phyloP scores from a whole-genome alignment of 352 stramenopile species.

The Albugo candida region DNA sequence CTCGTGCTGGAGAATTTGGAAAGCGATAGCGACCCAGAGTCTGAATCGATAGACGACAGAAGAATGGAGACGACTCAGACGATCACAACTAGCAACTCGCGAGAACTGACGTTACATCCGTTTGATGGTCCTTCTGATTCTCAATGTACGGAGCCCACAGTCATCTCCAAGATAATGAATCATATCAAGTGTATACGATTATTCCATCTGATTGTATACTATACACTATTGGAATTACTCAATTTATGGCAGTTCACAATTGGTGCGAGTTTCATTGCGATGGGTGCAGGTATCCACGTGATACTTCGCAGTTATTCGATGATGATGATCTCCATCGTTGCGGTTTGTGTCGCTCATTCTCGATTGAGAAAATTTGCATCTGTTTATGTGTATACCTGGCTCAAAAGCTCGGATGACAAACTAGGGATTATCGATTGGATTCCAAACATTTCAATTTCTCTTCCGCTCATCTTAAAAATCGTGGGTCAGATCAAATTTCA shows the following conservation, averaged over 20 bases:
- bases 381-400: slow-evolving; percentile 21
- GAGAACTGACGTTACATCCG: not conserved
- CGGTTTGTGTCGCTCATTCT: slow-evolving; percentile 41
- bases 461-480: slow-evolving; percentile 49
- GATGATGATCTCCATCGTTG: slow-evolving; percentile 49
- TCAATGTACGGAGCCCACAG: too few species aligned
- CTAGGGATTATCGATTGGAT: slow-evolving; percentile 33
- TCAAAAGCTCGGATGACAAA: slow-evolving; percentile 40
- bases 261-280: slow-evolving; percentile 23
- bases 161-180: not conserved
- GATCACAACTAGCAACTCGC: not conserved
- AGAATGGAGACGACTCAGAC: not conserved
- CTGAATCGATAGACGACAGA: not conserved
- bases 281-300: slow-evolving; percentile 28
- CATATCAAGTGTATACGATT: slow-evolving; percentile 1
- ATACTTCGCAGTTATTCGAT: slow-evolving; percentile 48
- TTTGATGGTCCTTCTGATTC: not conserved
- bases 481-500: slow-evolving; percentile 57
- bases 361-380: slow-evolving; percentile 21
- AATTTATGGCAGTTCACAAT: slow-evolving; percentile 23
- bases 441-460: slow-evolving; percentile 21
- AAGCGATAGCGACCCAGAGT: slow-evolving; percentile 9
- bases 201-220: slow-evolving; percentile 20
- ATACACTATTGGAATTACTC: slow-evolving; percentile 32
- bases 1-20: slow-evolving; percentile 27